Conservation (phyloP, 352 stramenopile genomes). For the Elongisporangium senticosum region DNA sequence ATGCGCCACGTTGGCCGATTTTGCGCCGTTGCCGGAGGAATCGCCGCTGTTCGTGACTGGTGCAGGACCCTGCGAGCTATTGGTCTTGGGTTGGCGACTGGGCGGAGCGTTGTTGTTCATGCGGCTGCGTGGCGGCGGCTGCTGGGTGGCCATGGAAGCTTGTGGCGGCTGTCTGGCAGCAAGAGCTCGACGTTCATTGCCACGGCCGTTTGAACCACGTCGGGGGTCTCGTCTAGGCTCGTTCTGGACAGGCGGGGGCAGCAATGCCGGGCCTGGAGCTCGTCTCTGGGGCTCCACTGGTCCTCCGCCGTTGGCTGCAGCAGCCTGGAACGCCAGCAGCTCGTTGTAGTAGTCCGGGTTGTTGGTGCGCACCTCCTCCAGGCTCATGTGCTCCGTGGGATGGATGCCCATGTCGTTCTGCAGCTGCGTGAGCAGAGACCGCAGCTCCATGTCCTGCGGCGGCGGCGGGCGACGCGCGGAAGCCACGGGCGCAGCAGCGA, state of each 20-base stretch:
- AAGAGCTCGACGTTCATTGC: neutral
- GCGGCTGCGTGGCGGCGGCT: neutral
- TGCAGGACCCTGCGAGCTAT: neutral
- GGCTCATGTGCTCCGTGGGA: conserved; percentile 77
- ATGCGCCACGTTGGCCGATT: conserved; percentile 73
- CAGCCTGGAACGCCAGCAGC: conserved; percentile 60
- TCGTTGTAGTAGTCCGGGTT: conserved; percentile 84
- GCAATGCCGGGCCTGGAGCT: neutral
- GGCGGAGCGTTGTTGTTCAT: neutral
- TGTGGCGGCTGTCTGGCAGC: neutral
- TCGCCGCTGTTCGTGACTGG: neutral
- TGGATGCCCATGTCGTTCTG: conserved; percentile 88
- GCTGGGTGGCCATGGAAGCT: neutral
- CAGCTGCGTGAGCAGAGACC: conserved; percentile 64
- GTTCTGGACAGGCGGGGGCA: conserved; percentile 3
- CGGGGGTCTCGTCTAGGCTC: conserved; percentile 7
- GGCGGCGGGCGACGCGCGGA: conserved; percentile 12
- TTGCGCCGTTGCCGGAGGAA: conserved; percentile 5
- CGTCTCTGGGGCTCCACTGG: conserved; percentile 2
- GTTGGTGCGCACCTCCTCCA: conserved; percentile 83
- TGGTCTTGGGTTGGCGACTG: neutral
- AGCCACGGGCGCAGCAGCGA: conserved; percentile 1
- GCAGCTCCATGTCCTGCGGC: conserved; percentile 74
- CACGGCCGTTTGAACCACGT: neutral
- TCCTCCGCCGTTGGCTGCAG: conserved; percentile 13